Base-by-base conservation (phyloP, 352 stramenopile genomes). In the Pythium sp. region DNA sequence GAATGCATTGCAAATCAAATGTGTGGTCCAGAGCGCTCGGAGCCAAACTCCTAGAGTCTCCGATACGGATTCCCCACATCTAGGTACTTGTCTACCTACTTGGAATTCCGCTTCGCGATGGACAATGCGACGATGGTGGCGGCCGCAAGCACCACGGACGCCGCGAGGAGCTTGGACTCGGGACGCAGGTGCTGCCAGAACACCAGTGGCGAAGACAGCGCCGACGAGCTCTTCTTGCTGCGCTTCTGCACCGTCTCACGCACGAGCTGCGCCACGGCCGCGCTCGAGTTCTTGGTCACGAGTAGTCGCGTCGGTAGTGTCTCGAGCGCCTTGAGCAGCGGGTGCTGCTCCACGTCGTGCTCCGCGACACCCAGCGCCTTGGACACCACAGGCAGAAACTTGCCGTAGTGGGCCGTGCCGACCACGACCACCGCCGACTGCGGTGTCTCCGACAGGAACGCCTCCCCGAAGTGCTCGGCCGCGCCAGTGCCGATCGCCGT, bases 341-440 rank as follows among this genome's bases (percentile, higher is more conserved):
- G 71, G 69, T 96, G 89, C 75, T 96, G 89, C 70, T 81, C 46
- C 24, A 95, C 82, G 55, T 90, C 76, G 8, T 67, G 51, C 72
- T 92, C 81, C 32, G 67, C 36, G 67, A 92, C 79, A 76, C 86
- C 80, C 30, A 99, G 87, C 14, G 96, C 96, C 71, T 90, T 82
- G 7, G 80, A 90, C 14, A 97, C 90, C 5, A 98, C 96, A 1
- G 93, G 94, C 61, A 98, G 77, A 73, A 99, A 99, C 82, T 99
- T 99, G 72, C 92, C 97, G 69, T 98, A 97, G 79, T 99, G 97
- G 3, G 98, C 98, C 38, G 96, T 99, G 5, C 97, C 98, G 12
- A 99, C 84, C 41, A 97, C 94, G 8, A 99, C 93, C 3, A 98
- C 96, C 0, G 83, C 86, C 18, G 74, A 75, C 62, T 85, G 69